A percentile compares a stretch with the other conserved stretches of the same genome.
phyloP scores from a whole-genome alignment of 2,329 filamentous ascomycete genomes.

The Venturia aucupariae region DNA sequence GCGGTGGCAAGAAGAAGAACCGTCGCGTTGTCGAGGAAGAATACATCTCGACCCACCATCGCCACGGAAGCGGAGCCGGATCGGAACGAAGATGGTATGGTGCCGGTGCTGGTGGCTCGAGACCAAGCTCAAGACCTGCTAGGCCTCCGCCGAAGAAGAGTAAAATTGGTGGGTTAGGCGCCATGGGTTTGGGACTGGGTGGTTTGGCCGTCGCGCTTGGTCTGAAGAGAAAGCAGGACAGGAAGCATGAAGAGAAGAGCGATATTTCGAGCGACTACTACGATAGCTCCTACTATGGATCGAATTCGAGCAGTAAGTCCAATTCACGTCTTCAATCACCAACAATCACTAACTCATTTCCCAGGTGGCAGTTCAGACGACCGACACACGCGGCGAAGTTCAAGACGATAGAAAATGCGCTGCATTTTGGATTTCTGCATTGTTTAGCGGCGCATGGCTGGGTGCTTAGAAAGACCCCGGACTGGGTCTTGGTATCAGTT shows the following conservation, averaged over 20 bases:
- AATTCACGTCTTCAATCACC: neutral
- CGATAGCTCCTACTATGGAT: constrained; percentile 7
- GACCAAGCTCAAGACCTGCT: constrained; percentile 10
- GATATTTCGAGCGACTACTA: constrained; percentile 13
- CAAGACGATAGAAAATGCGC: neutral
- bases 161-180: constrained; percentile 14
- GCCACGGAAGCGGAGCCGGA: constrained; percentile 49
- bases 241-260: constrained; percentile 13
- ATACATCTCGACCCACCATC: constrained; percentile 54
- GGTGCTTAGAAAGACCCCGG: neutral
- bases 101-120: constrained; percentile 20
- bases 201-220: constrained; percentile 23
- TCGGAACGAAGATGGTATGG: constrained; percentile 44
- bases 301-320: constrained; percentile 13
- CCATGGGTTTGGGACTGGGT: constrained; percentile 21
- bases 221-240: constrained; percentile 13
- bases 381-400: neutral
- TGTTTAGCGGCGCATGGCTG: neutral
- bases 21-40: constrained; percentile 43
- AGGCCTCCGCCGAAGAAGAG: constrained; percentile 5
- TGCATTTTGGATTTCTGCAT: constrained; percentile 1
- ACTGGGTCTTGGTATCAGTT: neutral
- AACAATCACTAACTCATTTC: neutral
- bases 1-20: constrained; percentile 39
- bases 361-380: constrained; percentile 11